Percentiles rank a stretch among this genome's conserved stretches.
phyloP scores from a whole-genome alignment of 1,284 basidiomycete genomes.

The Papiliotrema nemorosa region DNA sequence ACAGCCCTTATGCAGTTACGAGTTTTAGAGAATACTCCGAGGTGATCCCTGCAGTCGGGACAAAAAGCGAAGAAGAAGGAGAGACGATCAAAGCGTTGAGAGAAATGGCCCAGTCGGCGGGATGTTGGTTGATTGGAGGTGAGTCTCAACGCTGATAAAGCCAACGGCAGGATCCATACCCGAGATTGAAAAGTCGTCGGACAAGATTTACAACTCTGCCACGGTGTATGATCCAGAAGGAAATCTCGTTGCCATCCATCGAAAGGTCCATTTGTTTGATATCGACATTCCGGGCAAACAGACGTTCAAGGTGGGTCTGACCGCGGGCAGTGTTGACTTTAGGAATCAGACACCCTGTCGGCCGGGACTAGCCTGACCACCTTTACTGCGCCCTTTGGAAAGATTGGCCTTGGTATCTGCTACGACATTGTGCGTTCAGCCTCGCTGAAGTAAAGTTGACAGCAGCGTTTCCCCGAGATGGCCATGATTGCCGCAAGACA shows the following conservation, averaged over 20 bases:
- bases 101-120: slow-evolving; percentile 71
- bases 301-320: slow-evolving; percentile 73
- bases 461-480: slow-evolving; percentile 83
- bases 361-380: slow-evolving; percentile 72
- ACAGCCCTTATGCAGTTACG: slow-evolving; percentile 87
- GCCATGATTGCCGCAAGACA: slow-evolving; percentile 85
- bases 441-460: not conserved
- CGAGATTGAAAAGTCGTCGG: slow-evolving; percentile 63
- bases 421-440: slow-evolving; percentile 51
- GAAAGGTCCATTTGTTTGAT: slow-evolving; percentile 96
- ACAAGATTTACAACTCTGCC: slow-evolving; percentile 84
- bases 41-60: slow-evolving; percentile 56
- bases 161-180: slow-evolving; percentile 72
- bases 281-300: slow-evolving; percentile 97
- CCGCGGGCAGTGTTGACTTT: slow-evolving; percentile 4
- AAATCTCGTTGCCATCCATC: slow-evolving; percentile 78
- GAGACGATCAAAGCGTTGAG: slow-evolving; percentile 80
- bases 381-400: slow-evolving; percentile 72
- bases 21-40: slow-evolving; percentile 85
- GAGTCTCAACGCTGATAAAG: slow-evolving; percentile 19
- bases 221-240: slow-evolving; percentile 86
- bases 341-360: slow-evolving; percentile 92
- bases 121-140: slow-evolving; percentile 90
- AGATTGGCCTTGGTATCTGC: slow-evolving; percentile 51
- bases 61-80: slow-evolving; percentile 47